Base-by-base conservation (phyloP, 78 protist genomes). In the Isochrysis galbana region DNA sequence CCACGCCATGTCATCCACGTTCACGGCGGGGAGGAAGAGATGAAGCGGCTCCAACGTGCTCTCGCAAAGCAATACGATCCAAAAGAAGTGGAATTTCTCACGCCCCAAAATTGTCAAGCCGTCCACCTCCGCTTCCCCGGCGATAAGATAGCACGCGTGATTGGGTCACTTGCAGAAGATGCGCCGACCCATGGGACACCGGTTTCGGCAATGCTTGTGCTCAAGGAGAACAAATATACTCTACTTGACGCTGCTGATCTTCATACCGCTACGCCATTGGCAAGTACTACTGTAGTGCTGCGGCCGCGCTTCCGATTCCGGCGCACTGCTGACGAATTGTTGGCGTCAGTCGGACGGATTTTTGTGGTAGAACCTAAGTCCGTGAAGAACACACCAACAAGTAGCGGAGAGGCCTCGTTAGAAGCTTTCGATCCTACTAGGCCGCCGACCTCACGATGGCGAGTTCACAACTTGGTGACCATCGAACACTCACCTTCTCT, bases 1-100 rank as follows among this genome's bases (percentile, higher is more conserved):
- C 97, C 99, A 32, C 94, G 95, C 10, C 96, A 97, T 67, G 61
- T 97, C 14, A 94, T 97, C 32, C 96, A 98, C 38, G 99, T 98
- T 17, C 98, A 98, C 90, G 99, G 99, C 45, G 97, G 96, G 46
- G 89, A 89, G 55, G 77, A 70, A 25, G 96, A 96, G 55, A 97
- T 97, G 98, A 61, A 67, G 14, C 95, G 96, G 45, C 91, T 98
- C 42, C 55, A 82, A 25, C 36, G 48, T 7, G 54, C 88, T 1
- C 89, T 97, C n/a, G 41, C 55, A 7, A 51, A 93, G 22, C 96
- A 89, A n/a, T 96, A 91, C 47, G 23, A 29, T 17, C 36, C 39
- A 5, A 45, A 39, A 36, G 36, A 2, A 41, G 22, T 74, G 39
- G 55, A 82, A 11, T 5, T 95, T 25, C 54, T 90, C 91, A 74